A percentile compares a stretch with the other conserved stretches of the same genome.
Evolutionary conservation across 1,284 basidiomycete species (phyloP).

Genomic region (Marasmius sp.): DNA sequence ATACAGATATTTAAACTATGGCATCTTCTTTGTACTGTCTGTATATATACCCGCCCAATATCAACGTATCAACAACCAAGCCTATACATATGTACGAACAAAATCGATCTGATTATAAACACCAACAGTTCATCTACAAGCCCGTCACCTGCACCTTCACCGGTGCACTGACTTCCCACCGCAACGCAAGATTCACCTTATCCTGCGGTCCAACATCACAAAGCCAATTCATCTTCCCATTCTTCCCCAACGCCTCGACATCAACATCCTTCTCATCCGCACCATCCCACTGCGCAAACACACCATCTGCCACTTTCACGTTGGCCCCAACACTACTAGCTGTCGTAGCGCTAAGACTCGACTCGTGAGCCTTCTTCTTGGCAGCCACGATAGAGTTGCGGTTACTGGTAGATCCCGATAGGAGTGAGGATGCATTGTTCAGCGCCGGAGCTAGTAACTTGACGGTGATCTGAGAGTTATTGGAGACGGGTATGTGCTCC

Average conservation of each 20-base stretch:
- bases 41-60: too few species aligned
- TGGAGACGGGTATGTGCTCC: slow-evolving; percentile 35
- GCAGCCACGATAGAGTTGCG: background rate
- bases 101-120: too few species aligned
- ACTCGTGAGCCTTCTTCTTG: background rate
- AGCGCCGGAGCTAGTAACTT: slow-evolving; percentile 24
- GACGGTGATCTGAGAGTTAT: slow-evolving; percentile 29
- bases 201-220: slow-evolving; percentile 5
- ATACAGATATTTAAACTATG: too few species aligned
- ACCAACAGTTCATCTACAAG: background rate
- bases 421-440: background rate
- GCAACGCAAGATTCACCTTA: slow-evolving; percentile 10
- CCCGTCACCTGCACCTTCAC: background rate
- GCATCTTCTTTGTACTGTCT: too few species aligned
- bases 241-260: slow-evolving; percentile 8
- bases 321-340: background rate
- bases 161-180: slow-evolving; percentile 8
- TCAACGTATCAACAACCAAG: too few species aligned
- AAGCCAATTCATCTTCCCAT: slow-evolving; percentile 13
- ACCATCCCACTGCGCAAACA: slow-evolving; percentile 12
- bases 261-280: slow-evolving; percentile 9
- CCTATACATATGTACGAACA: too few species aligned
- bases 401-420: background rate
- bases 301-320: slow-evolving; percentile 8
- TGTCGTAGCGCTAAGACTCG: background rate